Conservation (phyloP, 2,329 filamentous ascomycete species). For the Monosporascus sp. region DNA sequence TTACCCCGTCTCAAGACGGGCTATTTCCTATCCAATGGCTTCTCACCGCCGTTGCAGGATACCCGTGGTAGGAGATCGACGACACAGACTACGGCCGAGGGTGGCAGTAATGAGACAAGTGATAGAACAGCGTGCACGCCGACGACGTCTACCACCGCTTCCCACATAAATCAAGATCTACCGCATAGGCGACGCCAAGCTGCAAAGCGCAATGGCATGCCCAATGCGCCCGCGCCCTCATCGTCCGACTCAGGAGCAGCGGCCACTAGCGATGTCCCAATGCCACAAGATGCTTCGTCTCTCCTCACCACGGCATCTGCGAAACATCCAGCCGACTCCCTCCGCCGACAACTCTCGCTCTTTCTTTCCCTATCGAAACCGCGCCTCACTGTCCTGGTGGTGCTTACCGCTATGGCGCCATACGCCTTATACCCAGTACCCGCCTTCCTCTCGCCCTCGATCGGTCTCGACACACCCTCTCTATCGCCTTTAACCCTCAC, state of each 20-base stretch:
- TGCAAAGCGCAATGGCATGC: slow-evolving; percentile 12
- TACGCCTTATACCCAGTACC: slow-evolving; percentile 94
- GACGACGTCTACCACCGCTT: slow-evolving; percentile 3
- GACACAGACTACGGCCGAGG: not conserved
- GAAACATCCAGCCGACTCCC: slow-evolving; percentile 42
- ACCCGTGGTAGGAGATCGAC: not conserved
- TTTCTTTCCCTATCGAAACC: slow-evolving; percentile 94
- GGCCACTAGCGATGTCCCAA: slow-evolving; percentile 18
- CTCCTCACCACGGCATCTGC: slow-evolving; percentile 48
- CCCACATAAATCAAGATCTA: slow-evolving; percentile 13
- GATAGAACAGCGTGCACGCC: slow-evolving; percentile 2
- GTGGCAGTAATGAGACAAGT: not conserved
- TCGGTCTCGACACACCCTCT: slow-evolving; percentile 63
- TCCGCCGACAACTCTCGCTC: slow-evolving; percentile 66
- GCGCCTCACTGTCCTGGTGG: slow-evolving; percentile 83
- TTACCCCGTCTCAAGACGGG: slow-evolving; percentile 18
- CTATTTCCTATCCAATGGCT: slow-evolving; percentile 26
- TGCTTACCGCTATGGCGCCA: slow-evolving; percentile 82
- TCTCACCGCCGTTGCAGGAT: slow-evolving; percentile 6
- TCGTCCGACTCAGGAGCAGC: not conserved
- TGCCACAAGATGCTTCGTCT: slow-evolving; percentile 49
- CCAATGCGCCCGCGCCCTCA: not conserved
- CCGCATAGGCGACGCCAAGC: slow-evolving; percentile 22
- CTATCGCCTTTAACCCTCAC: slow-evolving; percentile 86
- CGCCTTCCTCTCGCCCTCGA: slow-evolving; percentile 67